These are phyloP conservation scores for Aspergillus diversus DNA, from an alignment of 495 filamentous ascomycete species.

Conservation along the genomic window DNA sequence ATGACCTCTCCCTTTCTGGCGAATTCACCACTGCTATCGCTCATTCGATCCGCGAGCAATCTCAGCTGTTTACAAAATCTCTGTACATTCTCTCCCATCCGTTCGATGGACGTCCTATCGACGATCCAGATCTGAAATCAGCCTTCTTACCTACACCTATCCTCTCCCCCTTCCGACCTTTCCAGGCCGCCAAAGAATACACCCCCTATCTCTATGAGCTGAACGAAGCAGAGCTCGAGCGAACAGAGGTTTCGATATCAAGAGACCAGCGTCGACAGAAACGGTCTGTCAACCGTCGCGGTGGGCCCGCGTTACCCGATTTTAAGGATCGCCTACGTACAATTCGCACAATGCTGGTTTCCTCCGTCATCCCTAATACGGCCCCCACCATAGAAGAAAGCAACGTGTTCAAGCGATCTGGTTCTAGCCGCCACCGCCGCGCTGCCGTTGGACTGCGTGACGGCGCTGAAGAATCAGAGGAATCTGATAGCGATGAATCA, in stretches of 20 bases:
- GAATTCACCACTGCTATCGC: conserved; percentile 98
- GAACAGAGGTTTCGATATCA: conserved; percentile 87
- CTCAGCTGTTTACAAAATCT: conserved; percentile 89
- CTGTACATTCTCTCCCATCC: conserved; percentile 91
- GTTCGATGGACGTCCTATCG: conserved; percentile 91
- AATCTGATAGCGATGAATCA: conserved; percentile 86
- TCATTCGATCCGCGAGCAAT: conserved; percentile 94
- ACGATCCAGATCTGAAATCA: conserved; percentile 83
- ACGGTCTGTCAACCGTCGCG: conserved; percentile 89
- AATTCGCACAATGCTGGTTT: conserved; percentile 87
- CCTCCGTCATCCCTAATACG: conserved; percentile 85
- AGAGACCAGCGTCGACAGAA: conserved; percentile 93
- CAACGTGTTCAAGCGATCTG: conserved; percentile 78
- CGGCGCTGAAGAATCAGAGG: conserved; percentile 81
- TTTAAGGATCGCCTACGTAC: conserved; percentile 93
- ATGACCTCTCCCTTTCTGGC: conserved; percentile 88
- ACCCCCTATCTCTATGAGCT: conserved; percentile 92
- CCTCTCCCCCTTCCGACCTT: conserved; percentile 79
- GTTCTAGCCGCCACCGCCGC: conserved; percentile 54
- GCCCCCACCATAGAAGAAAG: conserved; percentile 80
- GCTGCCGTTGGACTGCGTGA: conserved; percentile 53
- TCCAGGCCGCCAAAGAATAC: conserved; percentile 89
- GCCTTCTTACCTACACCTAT: conserved; percentile 88
- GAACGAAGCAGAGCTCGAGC: conserved; percentile 86
- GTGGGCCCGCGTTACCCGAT: conserved; percentile 92